Percentiles rank a stretch among this genome's conserved stretches.
These are phyloP conservation scores for Boletus hoseneyae DNA, from an alignment of 1,284 basidiomycete species.

Conservation along the genomic window DNA sequence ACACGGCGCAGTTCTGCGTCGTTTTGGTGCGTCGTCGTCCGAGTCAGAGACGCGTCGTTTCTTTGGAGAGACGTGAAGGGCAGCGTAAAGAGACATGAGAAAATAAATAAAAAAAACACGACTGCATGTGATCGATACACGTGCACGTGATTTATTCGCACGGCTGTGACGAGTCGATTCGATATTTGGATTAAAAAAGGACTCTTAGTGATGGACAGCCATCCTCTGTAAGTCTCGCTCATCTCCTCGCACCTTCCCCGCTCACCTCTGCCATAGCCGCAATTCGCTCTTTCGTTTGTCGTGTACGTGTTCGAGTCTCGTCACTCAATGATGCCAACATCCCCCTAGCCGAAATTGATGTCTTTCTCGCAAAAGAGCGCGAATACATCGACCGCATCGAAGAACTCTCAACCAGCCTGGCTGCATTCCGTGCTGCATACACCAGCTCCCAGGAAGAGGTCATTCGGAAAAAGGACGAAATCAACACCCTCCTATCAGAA, in stretches of 20 bases:
- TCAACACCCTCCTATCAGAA: conserved; percentile 18
- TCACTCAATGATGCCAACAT: neutral
- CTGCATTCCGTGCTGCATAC: conserved; percentile 26
- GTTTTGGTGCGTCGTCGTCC: conserved; percentile 63
- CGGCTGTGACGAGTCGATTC: no score
- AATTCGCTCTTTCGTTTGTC: conserved; percentile 11
- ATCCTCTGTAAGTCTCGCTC: conserved; percentile 19
- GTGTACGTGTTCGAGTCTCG: conserved; percentile 12
- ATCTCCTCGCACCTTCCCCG: rapidly evolving
- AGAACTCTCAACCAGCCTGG: conserved; percentile 27
- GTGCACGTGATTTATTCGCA: conserved; percentile 32
- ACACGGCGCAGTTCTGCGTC: conserved; percentile 52
- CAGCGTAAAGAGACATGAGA: conserved; percentile 27
- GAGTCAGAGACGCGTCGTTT: conserved; percentile 57
- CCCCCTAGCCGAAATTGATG: conserved; percentile 29
- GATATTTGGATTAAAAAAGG: no score
- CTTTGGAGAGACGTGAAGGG: conserved; percentile 51
- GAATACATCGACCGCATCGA: conserved; percentile 19
- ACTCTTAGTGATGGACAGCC: conserved; percentile 17
- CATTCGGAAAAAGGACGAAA: conserved; percentile 18
- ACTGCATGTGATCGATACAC: conserved; percentile 25
- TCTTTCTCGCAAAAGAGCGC: conserved; percentile 22
- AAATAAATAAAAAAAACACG: no score
- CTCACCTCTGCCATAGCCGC: conserved; percentile 7
- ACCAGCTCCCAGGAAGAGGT: conserved; percentile 21